phyloP scores from a whole-genome alignment of 2,329 filamentous ascomycete genomes.

The Trichoderma citrinoviride region DNA sequence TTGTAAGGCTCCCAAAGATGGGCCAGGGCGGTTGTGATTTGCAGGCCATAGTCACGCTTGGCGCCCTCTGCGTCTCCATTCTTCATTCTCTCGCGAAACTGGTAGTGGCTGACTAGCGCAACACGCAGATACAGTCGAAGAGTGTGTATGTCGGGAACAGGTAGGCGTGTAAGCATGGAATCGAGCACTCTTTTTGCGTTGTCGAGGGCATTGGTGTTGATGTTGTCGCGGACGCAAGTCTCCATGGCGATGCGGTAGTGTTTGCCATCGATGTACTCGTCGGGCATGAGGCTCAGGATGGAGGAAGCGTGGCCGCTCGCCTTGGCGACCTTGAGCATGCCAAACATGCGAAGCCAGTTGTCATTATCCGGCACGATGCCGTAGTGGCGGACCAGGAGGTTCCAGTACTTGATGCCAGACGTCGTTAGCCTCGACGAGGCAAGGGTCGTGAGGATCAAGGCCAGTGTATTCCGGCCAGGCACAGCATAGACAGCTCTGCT shows the following conservation, averaged over 20 bases:
- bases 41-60: constrained; percentile 47
- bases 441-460: constrained; percentile 65
- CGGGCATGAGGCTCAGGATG: constrained; percentile 56
- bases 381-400: constrained; percentile 60
- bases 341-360: constrained; percentile 68
- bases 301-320: constrained; percentile 61
- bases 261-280: constrained; percentile 42
- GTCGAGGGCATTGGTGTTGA: constrained; percentile 66
- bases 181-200: constrained; percentile 65
- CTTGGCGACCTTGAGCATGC: constrained; percentile 62
- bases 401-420: constrained; percentile 75
- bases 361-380: constrained; percentile 67
- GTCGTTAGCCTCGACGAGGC: constrained; percentile 57
- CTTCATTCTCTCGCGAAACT: constrained; percentile 36
- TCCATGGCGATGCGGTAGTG: constrained; percentile 72
- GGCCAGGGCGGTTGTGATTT: constrained; percentile 50
- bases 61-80: constrained; percentile 35
- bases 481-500: constrained; percentile 37
- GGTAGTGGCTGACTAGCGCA: constrained; percentile 48
- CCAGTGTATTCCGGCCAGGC: constrained; percentile 60
- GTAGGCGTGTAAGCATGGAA: constrained; percentile 50
- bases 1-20: constrained; percentile 51
- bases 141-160: constrained; percentile 49
- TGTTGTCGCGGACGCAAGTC: constrained; percentile 71
- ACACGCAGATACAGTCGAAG: constrained; percentile 57